Evolutionary conservation across 495 filamentous ascomycete species (phyloP).

Genomic region (Aspergillus taichungensis): DNA sequence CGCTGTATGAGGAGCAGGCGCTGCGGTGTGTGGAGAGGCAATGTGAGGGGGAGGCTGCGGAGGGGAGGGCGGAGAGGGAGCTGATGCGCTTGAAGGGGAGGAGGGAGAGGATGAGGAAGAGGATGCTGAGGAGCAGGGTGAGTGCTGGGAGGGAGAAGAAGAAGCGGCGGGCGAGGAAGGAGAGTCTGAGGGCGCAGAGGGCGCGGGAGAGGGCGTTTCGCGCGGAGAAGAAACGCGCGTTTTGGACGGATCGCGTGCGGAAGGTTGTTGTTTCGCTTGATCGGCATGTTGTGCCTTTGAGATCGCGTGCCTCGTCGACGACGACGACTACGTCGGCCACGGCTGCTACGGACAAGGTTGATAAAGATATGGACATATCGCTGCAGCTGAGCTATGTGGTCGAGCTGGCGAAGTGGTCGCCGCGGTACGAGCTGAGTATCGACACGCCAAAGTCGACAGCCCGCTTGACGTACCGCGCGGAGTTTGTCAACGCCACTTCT

Average conservation of each 20-base stretch:
- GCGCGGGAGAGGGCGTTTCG: slow-evolving; percentile 21
- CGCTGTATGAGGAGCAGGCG: slow-evolving; percentile 8
- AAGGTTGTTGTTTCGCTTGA: slow-evolving; percentile 45
- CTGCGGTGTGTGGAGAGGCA: slow-evolving; percentile 1
- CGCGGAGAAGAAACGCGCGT: slow-evolving; percentile 37
- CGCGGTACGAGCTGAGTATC: slow-evolving; percentile 57
- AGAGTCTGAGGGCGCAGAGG: slow-evolving; percentile 22
- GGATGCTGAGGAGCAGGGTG: slow-evolving; percentile 17
- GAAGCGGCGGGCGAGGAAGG: slow-evolving; percentile 2
- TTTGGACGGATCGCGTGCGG: slow-evolving; percentile 52
- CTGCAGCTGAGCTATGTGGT: slow-evolving; percentile 58
- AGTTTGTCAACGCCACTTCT: slow-evolving; percentile 53
- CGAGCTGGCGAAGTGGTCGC: slow-evolving; percentile 51
- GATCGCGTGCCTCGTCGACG: slow-evolving; percentile 44
- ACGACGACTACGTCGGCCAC: slow-evolving; percentile 16
- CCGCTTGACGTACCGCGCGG: slow-evolving; percentile 52
- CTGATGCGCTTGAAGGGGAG: slow-evolving; percentile 5
- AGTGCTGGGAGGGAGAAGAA: slow-evolving; percentile 10
- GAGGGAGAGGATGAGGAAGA: slow-evolving; percentile 19
- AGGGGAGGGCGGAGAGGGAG: slow-evolving; percentile 3
- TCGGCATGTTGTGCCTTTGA: slow-evolving; percentile 36
- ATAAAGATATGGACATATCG: slow-evolving; percentile 17
- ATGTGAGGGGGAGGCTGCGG: slow-evolving; percentile 4
- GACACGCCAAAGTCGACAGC: slow-evolving; percentile 47
- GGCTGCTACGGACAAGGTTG: neutral